A percentile compares a stretch with the other conserved stretches of the same genome.
phyloP scores from a whole-genome alignment of 2,329 filamentous ascomycete genomes.

The Teratosphaeriaceae sp. region DNA sequence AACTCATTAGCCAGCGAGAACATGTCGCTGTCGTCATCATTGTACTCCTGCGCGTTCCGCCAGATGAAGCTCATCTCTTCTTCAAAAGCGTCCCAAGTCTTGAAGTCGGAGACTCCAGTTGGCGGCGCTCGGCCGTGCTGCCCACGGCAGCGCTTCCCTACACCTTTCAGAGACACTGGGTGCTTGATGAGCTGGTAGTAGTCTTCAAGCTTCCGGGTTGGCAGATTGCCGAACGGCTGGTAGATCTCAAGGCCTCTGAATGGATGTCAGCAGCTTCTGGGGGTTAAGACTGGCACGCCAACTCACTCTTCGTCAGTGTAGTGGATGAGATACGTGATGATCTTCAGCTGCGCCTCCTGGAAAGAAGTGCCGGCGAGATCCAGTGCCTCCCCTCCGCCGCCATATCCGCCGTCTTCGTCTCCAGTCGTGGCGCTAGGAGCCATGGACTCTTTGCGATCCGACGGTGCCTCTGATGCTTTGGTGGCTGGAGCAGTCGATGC shows the following conservation, averaged over 20 bases:
- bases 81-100: slow-evolving; percentile 75
- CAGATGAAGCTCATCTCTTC: slow-evolving; percentile 75
- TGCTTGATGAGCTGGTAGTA: slow-evolving; percentile 81
- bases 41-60: slow-evolving; percentile 83
- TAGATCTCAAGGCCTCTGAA: slow-evolving; percentile 59
- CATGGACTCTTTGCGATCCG: slow-evolving; percentile 24
- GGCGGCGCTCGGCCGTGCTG: slow-evolving; percentile 60
- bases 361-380: slow-evolving; percentile 68
- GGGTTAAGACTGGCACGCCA: neutral
- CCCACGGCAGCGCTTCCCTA: slow-evolving; percentile 72
- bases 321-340: slow-evolving; percentile 65
- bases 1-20: slow-evolving; percentile 70
- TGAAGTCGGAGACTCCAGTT: slow-evolving; percentile 60
- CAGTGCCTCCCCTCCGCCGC: slow-evolving; percentile 12
- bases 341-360: slow-evolving; percentile 79
- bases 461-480: slow-evolving; percentile 21
- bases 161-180: slow-evolving; percentile 68
- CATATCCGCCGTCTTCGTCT: slow-evolving; percentile 12
- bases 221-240: slow-evolving; percentile 71
- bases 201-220: slow-evolving; percentile 67
- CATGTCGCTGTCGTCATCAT: slow-evolving; percentile 85
- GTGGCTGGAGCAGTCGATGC: slow-evolving; percentile 9
- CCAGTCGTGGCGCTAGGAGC: slow-evolving; percentile 21
- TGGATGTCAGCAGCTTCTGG: too few relatives aligned
- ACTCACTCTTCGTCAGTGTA: slow-evolving; percentile 61